Conservation (phyloP, 306 rosid species). For the Comarum palustre region DNA sequence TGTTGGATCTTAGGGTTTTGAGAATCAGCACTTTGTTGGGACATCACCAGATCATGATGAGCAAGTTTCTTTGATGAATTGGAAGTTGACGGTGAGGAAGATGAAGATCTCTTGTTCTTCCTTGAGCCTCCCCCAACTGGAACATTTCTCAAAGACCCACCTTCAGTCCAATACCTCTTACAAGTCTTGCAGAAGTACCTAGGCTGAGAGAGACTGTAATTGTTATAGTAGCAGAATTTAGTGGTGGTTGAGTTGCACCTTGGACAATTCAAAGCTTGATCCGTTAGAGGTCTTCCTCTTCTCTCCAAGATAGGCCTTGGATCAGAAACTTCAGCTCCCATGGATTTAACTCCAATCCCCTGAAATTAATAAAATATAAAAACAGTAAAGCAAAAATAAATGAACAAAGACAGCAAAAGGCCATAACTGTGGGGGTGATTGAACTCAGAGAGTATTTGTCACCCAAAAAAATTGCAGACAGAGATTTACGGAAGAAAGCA, state of each 20-base stretch:
- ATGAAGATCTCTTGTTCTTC: constrained; percentile 73
- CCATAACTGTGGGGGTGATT: constrained; percentile 27
- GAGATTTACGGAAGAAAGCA: constrained; percentile 22
- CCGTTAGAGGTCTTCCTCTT: constrained; percentile 70
- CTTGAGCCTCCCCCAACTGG: constrained; percentile 98
- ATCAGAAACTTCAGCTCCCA: constrained; percentile 45
- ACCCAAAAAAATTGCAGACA: constrained; percentile 6
- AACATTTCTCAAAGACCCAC: constrained; percentile 89
- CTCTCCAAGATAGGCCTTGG: constrained; percentile 56
- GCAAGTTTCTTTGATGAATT: constrained; percentile 40
- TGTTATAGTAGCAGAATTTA: constrained; percentile 93
- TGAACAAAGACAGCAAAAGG: constrained; percentile 17
- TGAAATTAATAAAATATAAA: constrained; percentile 25
- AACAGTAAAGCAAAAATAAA: constrained; percentile 14
- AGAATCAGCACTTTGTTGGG: constrained; percentile 29
- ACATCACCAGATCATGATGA: constrained; percentile 21
- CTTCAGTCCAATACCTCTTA: constrained; percentile 97
- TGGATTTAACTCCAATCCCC: constrained; percentile 49
- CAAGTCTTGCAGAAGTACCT: constrained; percentile 94
- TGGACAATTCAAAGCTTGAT: constrained; percentile 89
- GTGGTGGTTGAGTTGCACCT: constrained; percentile 96
- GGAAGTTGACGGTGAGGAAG: constrained; percentile 34
- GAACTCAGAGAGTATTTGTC: constrained; percentile 6
- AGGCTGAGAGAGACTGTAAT: constrained; percentile 93
- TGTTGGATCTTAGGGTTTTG: constrained; percentile 72